phyloP scores from a whole-genome alignment of 805 yeast genomes.

The Wickerhamiella domercqiae region DNA sequence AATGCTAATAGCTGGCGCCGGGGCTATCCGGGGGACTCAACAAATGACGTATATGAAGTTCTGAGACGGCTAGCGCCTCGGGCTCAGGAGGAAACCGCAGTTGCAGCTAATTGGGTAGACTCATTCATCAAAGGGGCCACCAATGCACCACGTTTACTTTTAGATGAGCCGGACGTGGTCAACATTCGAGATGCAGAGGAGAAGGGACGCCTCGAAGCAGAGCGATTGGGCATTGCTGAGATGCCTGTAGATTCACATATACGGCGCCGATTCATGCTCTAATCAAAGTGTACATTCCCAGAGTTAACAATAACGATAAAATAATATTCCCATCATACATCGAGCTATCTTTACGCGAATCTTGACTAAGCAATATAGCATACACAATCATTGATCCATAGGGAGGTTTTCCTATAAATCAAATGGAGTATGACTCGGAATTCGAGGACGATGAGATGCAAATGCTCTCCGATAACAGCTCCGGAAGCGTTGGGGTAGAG shows the following conservation, averaged over 20 bases:
- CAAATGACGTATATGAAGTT: constrained; percentile 14
- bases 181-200: neutral
- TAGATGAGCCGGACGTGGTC: constrained; percentile 5
- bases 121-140: constrained; percentile 7
- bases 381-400: too few relatives aligned
- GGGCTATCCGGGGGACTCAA: constrained; percentile 14
- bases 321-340: too few relatives aligned
- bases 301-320: neutral
- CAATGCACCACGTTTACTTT: constrained; percentile 1
- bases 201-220: neutral
- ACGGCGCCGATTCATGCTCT: constrained; percentile 4
- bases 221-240: constrained; percentile 3
- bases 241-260: constrained; percentile 1
- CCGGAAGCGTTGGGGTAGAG: constrained; percentile 27
- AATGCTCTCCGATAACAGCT: constrained; percentile 13
- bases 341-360: too few relatives aligned
- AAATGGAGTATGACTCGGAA: constrained; percentile 8
- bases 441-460: constrained; percentile 11
- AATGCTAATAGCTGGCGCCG: constrained; percentile 13
- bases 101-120: constrained; percentile 12
- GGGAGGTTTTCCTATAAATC: neutral
- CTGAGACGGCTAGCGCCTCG: constrained; percentile 8
- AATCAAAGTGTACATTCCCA: neutral
- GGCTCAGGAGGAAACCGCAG: constrained; percentile 5
- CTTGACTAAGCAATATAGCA: too few relatives aligned